Evolutionary conservation across 2,329 filamentous ascomycete species (phyloP).

Genomic region (Pyricularia grisea): DNA sequence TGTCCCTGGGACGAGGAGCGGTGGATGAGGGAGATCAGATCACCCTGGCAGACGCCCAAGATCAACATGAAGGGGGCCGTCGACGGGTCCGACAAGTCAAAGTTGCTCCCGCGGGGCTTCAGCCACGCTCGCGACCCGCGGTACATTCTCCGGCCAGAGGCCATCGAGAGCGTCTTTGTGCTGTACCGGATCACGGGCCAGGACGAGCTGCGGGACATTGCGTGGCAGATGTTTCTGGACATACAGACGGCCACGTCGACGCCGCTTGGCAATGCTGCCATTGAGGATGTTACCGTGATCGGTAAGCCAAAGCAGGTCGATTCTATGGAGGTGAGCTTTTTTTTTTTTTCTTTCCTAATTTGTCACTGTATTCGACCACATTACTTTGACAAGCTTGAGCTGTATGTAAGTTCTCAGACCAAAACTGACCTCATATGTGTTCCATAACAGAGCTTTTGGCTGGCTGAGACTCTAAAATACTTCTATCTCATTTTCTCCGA

Average conservation of each 20-base stretch:
- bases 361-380: background rate
- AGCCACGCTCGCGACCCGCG: conserved; percentile 18
- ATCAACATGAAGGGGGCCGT: conserved; percentile 11
- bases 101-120: conserved; percentile 16
- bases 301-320: background rate
- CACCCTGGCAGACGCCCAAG: conserved; percentile 18
- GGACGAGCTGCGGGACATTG: conserved; percentile 61
- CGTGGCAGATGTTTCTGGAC: conserved; percentile 68
- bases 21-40: conserved; percentile 9
- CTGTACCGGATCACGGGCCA: conserved; percentile 74
- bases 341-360: background rate
- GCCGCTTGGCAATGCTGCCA: conserved; percentile 33
- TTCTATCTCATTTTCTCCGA: conserved; percentile 12
- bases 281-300: conserved; percentile 48
- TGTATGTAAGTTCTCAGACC: background rate
- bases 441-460: conserved; percentile 10
- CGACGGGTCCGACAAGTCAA: background rate
- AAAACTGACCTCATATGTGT: background rate
- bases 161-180: conserved; percentile 65
- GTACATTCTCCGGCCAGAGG: conserved; percentile 59
- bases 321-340: too few species aligned
- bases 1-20: conserved; percentile 14
- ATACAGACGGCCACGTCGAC: conserved; percentile 52
- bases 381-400: background rate
- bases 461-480: conserved; percentile 14